A percentile compares a stretch with the other conserved stretches of the same genome.
phyloP scores from a whole-genome alignment of 2,329 filamentous ascomycete species.

The Alternaria brassicae region DNA sequence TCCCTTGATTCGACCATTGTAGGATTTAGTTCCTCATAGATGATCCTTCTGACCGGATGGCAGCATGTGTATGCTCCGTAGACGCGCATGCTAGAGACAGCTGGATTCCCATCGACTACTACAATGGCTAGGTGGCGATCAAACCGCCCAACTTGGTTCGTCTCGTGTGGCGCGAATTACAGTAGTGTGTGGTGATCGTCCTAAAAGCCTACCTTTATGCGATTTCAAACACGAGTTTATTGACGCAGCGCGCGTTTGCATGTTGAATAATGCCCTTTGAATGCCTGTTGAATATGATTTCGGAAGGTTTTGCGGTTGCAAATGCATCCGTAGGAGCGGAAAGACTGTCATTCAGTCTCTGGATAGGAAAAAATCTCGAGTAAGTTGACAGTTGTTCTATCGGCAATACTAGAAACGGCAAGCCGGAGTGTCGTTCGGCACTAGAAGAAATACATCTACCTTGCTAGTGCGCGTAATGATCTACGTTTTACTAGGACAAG shows the following conservation, averaged over 20 bases:
- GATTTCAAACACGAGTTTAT: not conserved
- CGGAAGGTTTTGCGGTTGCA: not conserved
- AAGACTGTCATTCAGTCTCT: not conserved
- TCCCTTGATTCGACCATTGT: not conserved
- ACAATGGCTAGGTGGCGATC: slow-evolving; percentile 1
- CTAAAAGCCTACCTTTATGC: not conserved
- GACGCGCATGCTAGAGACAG: not conserved
- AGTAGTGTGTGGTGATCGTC: not conserved
- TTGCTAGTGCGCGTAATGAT: too few species aligned
- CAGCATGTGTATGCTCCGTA: not conserved
- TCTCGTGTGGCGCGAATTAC: not conserved
- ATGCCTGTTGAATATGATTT: not conserved
- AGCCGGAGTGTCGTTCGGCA: slow-evolving; percentile 3
- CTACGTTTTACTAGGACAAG: too few species aligned
- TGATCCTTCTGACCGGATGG: slow-evolving; percentile 6
- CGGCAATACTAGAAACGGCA: slow-evolving; percentile 8
- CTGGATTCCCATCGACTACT: not conserved
- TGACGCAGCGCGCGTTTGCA: not conserved
- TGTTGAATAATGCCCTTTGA: not conserved
- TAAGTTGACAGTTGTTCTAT: not conserved
- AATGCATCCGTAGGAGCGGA: not conserved
- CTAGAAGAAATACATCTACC: too few species aligned
- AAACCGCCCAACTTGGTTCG: not conserved
- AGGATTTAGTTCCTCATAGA: slow-evolving; percentile 2
- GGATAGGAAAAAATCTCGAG: not conserved